A percentile compares a stretch with the other conserved stretches of the same genome.
Evolutionary conservation across 208 protist species (phyloP).

Genomic region (Entamoeba dispar): DNA sequence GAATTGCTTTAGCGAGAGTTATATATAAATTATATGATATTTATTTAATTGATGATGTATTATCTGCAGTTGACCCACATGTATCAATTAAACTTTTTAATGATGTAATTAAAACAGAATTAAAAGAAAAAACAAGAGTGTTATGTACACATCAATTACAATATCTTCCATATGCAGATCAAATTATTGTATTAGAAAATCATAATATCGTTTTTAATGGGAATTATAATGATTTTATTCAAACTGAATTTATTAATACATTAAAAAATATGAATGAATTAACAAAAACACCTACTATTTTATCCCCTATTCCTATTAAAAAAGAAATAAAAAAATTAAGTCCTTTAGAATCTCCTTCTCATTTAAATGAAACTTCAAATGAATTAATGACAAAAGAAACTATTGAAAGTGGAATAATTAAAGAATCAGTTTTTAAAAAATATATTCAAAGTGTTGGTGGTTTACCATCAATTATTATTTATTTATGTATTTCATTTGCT

Average conservation of each 20-base stretch:
- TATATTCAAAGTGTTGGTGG: neutral
- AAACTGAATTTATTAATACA: neutral
- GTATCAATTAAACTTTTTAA: neutral
- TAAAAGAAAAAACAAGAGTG: neutral
- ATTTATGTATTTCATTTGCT: neutral
- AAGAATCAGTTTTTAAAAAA: neutral
- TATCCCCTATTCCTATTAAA: neutral
- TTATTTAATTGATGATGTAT: neutral
- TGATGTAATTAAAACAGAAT: neutral
- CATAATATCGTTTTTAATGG: neutral
- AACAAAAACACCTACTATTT: neutral
- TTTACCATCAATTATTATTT: neutral
- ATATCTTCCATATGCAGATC: neutral
- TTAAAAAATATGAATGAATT: no score
- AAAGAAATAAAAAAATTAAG: neutral
- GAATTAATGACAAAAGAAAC: neutral
- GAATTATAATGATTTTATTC: neutral
- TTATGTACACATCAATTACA: neutral
- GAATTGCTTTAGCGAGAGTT: conserved; percentile 41
- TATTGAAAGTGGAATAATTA: neutral
- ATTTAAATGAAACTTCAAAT: no score
- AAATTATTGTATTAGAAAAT: neutral
- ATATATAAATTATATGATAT: conserved; percentile 39
- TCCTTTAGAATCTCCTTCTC: neutral
- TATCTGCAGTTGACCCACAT: conserved; percentile 6